Conservation (phyloP, 108 stramenopile genomes). For the Fragilaria radians region DNA sequence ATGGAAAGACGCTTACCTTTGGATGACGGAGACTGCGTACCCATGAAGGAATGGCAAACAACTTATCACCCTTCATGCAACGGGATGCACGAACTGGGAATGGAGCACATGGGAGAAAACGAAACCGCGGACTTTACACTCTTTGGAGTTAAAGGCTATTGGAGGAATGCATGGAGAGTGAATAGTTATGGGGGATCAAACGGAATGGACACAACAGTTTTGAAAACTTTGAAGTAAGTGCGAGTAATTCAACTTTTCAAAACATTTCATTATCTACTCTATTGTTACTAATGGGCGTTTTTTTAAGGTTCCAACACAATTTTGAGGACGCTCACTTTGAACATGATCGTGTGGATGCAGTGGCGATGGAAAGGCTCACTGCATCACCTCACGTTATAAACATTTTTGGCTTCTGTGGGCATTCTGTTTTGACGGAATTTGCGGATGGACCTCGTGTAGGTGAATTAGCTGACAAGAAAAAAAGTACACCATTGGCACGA, state of each 20-base stretch:
- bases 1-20: conserved; percentile 57
- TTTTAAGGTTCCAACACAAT: conserved; percentile 47
- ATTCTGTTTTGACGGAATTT: conserved; percentile 67
- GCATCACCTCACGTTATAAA: conserved; percentile 69
- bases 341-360: conserved; percentile 68
- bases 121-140: conserved; percentile 20
- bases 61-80: conserved; percentile 62
- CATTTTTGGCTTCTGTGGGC: conserved; percentile 66
- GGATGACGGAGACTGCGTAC: conserved; percentile 52
- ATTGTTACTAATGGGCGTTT: neutral
- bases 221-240: conserved; percentile 64
- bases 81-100: conserved; percentile 53
- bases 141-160: conserved; percentile 66
- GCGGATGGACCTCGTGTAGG: conserved; percentile 58
- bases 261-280: conserved; percentile 29
- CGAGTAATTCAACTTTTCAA: conserved; percentile 20
- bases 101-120: conserved; percentile 15
- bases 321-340: conserved; percentile 81
- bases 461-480: conserved; percentile 49
- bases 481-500: conserved; percentile 42
- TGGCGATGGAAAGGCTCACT: conserved; percentile 73
- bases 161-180: conserved; percentile 67
- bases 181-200: conserved; percentile 16
- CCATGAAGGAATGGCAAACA: conserved; percentile 81
- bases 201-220: conserved; percentile 35